Evolutionary conservation across 352 stramenopile species (phyloP).

Genomic region (Phytophthora multivora): DNA sequence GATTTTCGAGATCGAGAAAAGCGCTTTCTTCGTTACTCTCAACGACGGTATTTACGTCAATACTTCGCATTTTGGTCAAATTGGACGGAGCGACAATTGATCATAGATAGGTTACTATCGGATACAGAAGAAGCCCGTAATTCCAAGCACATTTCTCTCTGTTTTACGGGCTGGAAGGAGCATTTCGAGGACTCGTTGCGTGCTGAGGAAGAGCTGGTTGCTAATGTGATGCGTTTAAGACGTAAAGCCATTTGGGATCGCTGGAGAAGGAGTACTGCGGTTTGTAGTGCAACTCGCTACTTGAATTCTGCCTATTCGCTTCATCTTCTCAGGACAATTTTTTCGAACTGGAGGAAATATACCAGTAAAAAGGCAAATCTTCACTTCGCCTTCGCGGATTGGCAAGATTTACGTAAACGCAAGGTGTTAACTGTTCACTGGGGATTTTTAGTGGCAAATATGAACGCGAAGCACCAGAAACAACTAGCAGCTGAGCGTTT

Average conservation of each 20-base stretch:
- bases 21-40: slow-evolving; percentile 14
- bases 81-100: slow-evolving; percentile 20
- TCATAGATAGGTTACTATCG: background rate
- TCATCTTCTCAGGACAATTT: slow-evolving; percentile 8
- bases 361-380: background rate
- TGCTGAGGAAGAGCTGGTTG: background rate
- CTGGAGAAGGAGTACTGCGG: slow-evolving; percentile 16
- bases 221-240: slow-evolving; percentile 5
- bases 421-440: slow-evolving; percentile 14
- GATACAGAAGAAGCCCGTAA: slow-evolving; percentile 4
- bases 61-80: slow-evolving; percentile 17
- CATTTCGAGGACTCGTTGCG: background rate
- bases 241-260: slow-evolving; percentile 16
- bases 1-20: slow-evolving; percentile 13
- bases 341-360: slow-evolving; percentile 15
- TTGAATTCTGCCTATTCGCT: slow-evolving; percentile 18
- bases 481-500: slow-evolving; percentile 1
- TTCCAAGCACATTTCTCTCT: background rate
- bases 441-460: slow-evolving; percentile 13
- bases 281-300: slow-evolving; percentile 4
- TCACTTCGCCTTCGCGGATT: slow-evolving; percentile 4
- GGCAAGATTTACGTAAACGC: background rate
- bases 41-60: slow-evolving; percentile 16
- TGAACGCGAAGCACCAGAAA: slow-evolving; percentile 14
- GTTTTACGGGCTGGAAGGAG: slow-evolving; percentile 20